Evolutionary conservation across 2,329 filamentous ascomycete species (phyloP), one percentile per base, ranked within the genome.

Genomic region (Tolypocladium ovalisporum): DNA sequence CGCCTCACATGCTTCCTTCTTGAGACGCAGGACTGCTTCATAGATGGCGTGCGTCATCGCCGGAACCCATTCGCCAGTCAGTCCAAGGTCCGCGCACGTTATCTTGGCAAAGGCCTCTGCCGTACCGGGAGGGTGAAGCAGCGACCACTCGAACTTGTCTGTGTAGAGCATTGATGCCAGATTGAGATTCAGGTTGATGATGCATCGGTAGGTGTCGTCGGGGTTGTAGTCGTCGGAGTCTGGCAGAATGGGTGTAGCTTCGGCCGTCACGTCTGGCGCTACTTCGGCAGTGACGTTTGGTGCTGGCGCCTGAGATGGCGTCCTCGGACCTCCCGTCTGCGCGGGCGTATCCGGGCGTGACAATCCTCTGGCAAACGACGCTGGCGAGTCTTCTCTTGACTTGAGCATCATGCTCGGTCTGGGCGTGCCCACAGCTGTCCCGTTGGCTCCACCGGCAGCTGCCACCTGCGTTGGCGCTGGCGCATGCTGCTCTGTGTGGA

Each of bases 131-230:
- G 92, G 91, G 66, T 97, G 92, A 22, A 96, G 79, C 24, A 99
- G 77, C 6, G 93, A 97, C 93, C 93, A 97, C 70, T 97, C 93
- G 62, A 99, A 97, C 68, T 92, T 96, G 78, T 99, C 94, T 4
- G 90, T 95, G 72, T 97, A 97, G 15, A 97, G 81, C 64, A 89
- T 86, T 57, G 95, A 96, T 56, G 91, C 86, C 27, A 97, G 80
- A 67, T 96, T 97, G 66, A 99, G 89, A 68, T 89, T 96, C 51
- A 99, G 78, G 51, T 85, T 89, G 63, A 99, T 86, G 65, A 97
- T 88, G 70, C 94, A 97, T 54, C 94, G 86, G 72, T 97, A 97
- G 3, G 90, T 92, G 71, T 97, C 93, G 68, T 97, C 92, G 4
- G 90, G 91, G 68, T 96, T 96, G 66, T 87, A 83, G 44, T 91